Conservation (phyloP, 371 early-diverging fungal species). For the Fennellomyces sp. region DNA sequence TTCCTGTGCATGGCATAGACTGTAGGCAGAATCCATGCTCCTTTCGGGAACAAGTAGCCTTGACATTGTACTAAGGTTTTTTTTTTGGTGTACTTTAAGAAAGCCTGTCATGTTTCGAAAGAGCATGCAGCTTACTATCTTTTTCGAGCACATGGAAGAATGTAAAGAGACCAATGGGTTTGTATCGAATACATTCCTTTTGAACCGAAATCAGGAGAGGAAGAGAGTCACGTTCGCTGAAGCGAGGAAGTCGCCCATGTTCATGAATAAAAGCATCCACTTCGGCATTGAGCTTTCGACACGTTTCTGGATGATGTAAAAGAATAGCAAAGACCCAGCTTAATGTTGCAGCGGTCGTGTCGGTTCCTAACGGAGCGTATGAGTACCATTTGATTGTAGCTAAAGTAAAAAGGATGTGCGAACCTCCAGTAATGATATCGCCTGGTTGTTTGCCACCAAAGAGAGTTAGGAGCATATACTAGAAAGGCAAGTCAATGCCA, state of each 20-base stretch:
- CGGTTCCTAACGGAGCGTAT: no score
- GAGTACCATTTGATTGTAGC: no score
- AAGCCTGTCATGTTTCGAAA: no score
- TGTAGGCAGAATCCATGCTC: slow-evolving; percentile 1
- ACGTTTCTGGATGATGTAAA: slow-evolving; percentile 16
- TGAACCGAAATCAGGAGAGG: slow-evolving; percentile 22
- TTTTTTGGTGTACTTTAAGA: no score
- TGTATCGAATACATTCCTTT: slow-evolving; percentile 27
- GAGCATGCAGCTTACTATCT: background rate
- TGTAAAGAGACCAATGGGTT: slow-evolving; percentile 12
- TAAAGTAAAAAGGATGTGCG: no score
- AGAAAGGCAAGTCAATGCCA: background rate
- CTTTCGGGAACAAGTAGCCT: slow-evolving; percentile 15
- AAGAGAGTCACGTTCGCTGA: slow-evolving; percentile 14
- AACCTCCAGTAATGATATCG: background rate
- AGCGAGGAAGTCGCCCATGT: slow-evolving; percentile 17
- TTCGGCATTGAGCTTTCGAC: slow-evolving; percentile 13
- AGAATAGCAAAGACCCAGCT: slow-evolving; percentile 20
- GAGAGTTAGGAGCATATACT: background rate
- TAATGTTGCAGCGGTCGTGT: slow-evolving; percentile 15
- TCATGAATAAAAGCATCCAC: slow-evolving; percentile 12
- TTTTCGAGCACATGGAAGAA: slow-evolving; percentile 14
- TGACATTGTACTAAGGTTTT: slow-evolving; percentile 5
- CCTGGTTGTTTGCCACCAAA: no score
- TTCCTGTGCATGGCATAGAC: slow-evolving; percentile 2